These are phyloP conservation scores for Crassisporium funariophilum DNA, from an alignment of 768 basidiomycete genomes.

Conservation along the genomic window DNA sequence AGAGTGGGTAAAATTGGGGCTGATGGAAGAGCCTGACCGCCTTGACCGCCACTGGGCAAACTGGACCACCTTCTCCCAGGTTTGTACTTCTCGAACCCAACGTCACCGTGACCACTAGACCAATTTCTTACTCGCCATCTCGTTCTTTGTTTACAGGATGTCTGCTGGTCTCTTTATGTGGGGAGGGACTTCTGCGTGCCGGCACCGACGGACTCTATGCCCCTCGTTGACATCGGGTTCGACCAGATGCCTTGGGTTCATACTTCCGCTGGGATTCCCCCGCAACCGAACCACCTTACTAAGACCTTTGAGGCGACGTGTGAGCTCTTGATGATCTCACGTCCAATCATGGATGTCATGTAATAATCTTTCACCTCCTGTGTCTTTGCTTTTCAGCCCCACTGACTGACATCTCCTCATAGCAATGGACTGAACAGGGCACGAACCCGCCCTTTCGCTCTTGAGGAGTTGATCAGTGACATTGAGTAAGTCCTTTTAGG, in stretches of 20 bases:
- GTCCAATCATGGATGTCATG: constrained; percentile 59
- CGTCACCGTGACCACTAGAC: too few species aligned
- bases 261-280: constrained; percentile 38
- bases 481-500: constrained; percentile 52
- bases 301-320: constrained; percentile 53
- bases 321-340: constrained; percentile 48
- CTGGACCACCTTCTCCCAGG: constrained; percentile 61
- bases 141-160: constrained; percentile 41
- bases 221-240: constrained; percentile 50
- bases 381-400: not conserved
- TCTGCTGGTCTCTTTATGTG: constrained; percentile 69
- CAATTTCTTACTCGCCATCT: not conserved
- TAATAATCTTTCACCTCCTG: constrained; percentile 27
- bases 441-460: constrained; percentile 40
- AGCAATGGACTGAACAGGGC: constrained; percentile 48
- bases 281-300: constrained; percentile 44
- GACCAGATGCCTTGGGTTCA: constrained; percentile 51
- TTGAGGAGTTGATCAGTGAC: constrained; percentile 50
- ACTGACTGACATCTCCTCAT: not conserved
- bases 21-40: constrained; percentile 54
- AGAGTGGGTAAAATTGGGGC: constrained; percentile 53
- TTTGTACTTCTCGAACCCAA: constrained; percentile 21
- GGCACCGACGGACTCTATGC: constrained; percentile 43
- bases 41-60: constrained; percentile 62
- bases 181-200: constrained; percentile 59